Evolutionary conservation across 1,139 yeast species (phyloP), one percentile per base, ranked within the genome.

Genomic region (Geotrichum citri-aurantii): DNA sequence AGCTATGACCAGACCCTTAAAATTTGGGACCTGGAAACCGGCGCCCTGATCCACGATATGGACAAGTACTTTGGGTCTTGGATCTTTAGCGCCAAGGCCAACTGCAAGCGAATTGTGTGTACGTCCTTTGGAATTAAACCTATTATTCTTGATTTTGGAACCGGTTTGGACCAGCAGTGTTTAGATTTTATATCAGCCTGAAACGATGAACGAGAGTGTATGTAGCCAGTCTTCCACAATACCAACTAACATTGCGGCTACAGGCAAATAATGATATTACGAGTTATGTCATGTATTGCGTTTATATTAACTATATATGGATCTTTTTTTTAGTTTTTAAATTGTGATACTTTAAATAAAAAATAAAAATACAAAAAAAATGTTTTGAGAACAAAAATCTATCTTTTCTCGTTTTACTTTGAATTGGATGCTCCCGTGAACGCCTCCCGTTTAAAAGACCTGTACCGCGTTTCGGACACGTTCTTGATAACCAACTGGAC

Each of bases 401-500:
- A 14, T 37, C 3, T 37, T 14, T 37, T n/a, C 42, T 17, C 19
- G 17, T 37, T 17, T n/a, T 37, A 37, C 6, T 37, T 37, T 14
- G 42, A n/a, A 17, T n/a, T 40, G 1, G 37, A 14, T 27, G 40
- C 54, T 12, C 70, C 69, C 24, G 69, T 68, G 37, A 66, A 56
- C 1, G 66, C 58, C 11, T 63, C 59, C 17, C 68, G 62, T 31
- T 58, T 61, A 58, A 66, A 58, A 14, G 69, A 64, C 37, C 65
- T 62, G 54, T 68, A 64, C 52, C 67, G 64, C 42, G 71, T 64
- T 48, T 69, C 68, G 3, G 68, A 63, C 48, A 69, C 55, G 60
- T 66, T 68, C 61, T 77, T 72, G 33, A 75, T 61, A 3, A 66
- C 62, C 17, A 78, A 72, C 66, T 81, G 79, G 46, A 77, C 62